Evolutionary conservation across 345 rosid species (phyloP).

Genomic region (Erysimum cheiranthoides): DNA sequence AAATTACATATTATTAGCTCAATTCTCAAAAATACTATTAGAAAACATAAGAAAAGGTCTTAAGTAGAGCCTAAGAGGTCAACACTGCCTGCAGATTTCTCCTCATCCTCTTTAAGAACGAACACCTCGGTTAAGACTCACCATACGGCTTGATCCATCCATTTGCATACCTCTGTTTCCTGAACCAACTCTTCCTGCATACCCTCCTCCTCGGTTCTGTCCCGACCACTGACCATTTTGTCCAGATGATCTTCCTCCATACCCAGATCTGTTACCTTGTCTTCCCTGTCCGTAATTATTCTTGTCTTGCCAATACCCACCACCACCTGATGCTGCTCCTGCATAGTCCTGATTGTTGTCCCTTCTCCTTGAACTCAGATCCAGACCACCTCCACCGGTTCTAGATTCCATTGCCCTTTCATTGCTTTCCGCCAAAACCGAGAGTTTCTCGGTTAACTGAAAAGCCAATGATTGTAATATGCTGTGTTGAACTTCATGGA

Average conservation of each 20-base stretch:
- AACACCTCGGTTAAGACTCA: constrained; percentile 42
- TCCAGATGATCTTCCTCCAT: constrained; percentile 44
- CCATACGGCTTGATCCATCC: constrained; percentile 50
- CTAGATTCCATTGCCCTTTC: constrained; percentile 80
- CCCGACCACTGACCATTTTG: constrained; percentile 39
- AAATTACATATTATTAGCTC: no score
- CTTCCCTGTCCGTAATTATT: constrained; percentile 42
- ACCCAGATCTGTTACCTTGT: constrained; percentile 45
- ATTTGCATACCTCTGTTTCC: constrained; percentile 44
- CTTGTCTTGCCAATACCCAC: constrained; percentile 48
- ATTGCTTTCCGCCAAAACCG: constrained; percentile 75
- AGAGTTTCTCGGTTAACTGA: constrained; percentile 80
- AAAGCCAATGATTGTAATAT: constrained; percentile 82
- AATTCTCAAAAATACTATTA: no score
- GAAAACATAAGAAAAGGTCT: constrained; percentile 21
- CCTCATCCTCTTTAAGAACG: constrained; percentile 25
- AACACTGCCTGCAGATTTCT: constrained; percentile 10
- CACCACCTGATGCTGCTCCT: constrained; percentile 44
- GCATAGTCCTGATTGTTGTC: constrained; percentile 57
- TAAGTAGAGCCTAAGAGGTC: constrained; percentile 24
- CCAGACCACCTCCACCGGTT: constrained; percentile 66
- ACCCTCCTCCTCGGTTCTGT: constrained; percentile 46
- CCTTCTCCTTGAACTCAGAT: constrained; percentile 68
- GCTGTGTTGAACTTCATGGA: constrained; percentile 75
- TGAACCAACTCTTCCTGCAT: constrained; percentile 41